Evolutionary conservation across 2,329 filamentous ascomycete species (phyloP), one percentile per base, ranked within the genome.

Genomic region (Ilyonectria mors-panacis): DNA sequence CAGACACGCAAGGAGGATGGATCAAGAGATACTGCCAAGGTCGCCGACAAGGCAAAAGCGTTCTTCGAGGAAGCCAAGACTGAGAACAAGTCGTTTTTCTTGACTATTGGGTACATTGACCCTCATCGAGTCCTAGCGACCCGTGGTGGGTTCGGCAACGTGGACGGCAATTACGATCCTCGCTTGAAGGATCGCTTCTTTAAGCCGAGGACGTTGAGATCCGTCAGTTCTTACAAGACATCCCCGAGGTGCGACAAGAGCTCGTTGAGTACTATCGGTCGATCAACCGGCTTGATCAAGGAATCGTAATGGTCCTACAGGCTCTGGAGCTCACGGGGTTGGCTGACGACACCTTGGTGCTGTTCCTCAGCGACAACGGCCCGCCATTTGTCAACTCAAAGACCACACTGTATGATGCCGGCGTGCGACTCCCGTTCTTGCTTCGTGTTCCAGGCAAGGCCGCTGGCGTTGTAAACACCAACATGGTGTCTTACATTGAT

Each of bases 361-460:
- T 86, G 4, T 85, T 87, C 61, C 69, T 83, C 4, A 85, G 82
- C 65, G 84, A 87, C 61, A 86, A 86, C 44, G 84, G 85, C 0
- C 78, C 84, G 1, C 84, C 84, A 0, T 86, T 87, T 66, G 70
- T 86, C 66, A 86, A 87, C 72, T 85, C 85, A 9, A 86, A 86
- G 70, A 86, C 84, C 1, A 86, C 84, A 0, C 75, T 87, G 0
- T 87, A 83, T 69, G 84, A 86, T 58, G 82, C 85, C 0, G 84
- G 85, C 17, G 76, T 85, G 0, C 75, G 80, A 10, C 73, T 86
- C 2, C 84, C 84, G 0, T 74, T 86, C 4, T 75, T 86, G 6
- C 70, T 86, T 0, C 77, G 80, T 2, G 63, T 68, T 0, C 84
- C 85, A 0, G 76, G 76, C 0, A 39, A 45, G 0, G n/a, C 59